Evolutionary conservation across 371 early-diverging fungal genomes (phyloP).

Genomic region (Homolaphlyctis polyrhiza): DNA sequence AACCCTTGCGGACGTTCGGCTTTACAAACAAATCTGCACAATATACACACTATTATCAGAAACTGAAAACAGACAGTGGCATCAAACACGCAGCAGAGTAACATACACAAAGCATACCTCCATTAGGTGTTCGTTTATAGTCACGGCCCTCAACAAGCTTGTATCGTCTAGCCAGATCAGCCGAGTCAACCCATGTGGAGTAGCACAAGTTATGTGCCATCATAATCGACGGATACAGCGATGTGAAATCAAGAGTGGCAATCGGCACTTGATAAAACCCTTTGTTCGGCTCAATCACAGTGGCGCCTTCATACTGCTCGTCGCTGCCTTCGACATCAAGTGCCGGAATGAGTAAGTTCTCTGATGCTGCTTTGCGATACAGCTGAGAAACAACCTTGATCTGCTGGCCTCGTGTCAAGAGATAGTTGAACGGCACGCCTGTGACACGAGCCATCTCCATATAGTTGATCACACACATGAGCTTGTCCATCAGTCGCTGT

Average conservation of each 20-base stretch:
- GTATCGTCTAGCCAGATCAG: constrained; percentile 39
- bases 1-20: constrained; percentile 69
- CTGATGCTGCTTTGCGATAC: constrained; percentile 81
- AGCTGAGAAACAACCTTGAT: constrained; percentile 98
- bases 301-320: constrained; percentile 97
- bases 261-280: constrained; percentile 97
- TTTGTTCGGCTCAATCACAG: constrained; percentile 96
- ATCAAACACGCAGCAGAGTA: background rate
- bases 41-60: constrained; percentile 2
- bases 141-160: constrained; percentile 72
- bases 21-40: constrained; percentile 28
- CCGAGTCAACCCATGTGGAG: constrained; percentile 76
- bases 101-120: constrained; percentile 38
- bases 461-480: constrained; percentile 97
- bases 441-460: constrained; percentile 99
- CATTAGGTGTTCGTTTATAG: constrained; percentile 85
- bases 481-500: constrained; percentile 91
- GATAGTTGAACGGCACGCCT: constrained; percentile 91
- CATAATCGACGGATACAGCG: constrained; percentile 99
- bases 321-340: constrained; percentile 76
- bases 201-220: constrained; percentile 99
- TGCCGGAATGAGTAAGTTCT: constrained; percentile 90
- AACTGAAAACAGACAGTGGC: no score
- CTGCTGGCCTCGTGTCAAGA: constrained; percentile 94
- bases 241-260: constrained; percentile 98